Base-by-base conservation (phyloP, 305 asterid species). In the Fraxinus dipetala region DNA sequence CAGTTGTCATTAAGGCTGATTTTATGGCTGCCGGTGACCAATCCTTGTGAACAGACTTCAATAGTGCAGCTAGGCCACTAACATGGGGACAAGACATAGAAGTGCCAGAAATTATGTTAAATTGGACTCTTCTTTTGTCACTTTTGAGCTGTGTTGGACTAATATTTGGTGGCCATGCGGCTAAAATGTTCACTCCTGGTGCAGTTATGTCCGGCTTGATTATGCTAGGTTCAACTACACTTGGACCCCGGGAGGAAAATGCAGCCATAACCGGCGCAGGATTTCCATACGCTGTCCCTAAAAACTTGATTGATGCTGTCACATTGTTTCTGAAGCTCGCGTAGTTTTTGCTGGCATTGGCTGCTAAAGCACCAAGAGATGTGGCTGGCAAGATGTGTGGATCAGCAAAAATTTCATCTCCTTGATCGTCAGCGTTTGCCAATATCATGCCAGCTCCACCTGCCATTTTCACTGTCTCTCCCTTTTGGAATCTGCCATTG, bases 1-100 rank as follows among this genome's bases (percentile, higher is more conserved):
- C 89, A 10, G 95, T 91, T 36, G 97, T 92, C 97, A 93, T 92
- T 5, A 93, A 11, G 70, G 97, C 96, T 4, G 96, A 93, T 56
- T 90, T 93, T 38, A 93, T 87, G 9, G 94, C 96, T 16, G 96
- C 95, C 1, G 97, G 95, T 5, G 96, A 93, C 97, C 97, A 93
- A 10, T 84, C 79, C 48, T 48, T 63, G 77, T 88, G 96, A 32
- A 54, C 59, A 9, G 95, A 90, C 81, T 89, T 93, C 65, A 93
- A 85, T 0, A 93, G 84, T 35, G 95, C 96, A 2, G 92, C 92
- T 34, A 93, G 34, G 77, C 96, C 97, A 75, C 91, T 88, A 6
- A 93, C 87, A 45, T 93, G 97, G 5, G 97, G 97, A 30, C 97
- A 93, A 0, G 96, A 93, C 97, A 93, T 93, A 26, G 97, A 93